Conservation (phyloP, 805 yeast species). For the Peterozyma toletana region DNA sequence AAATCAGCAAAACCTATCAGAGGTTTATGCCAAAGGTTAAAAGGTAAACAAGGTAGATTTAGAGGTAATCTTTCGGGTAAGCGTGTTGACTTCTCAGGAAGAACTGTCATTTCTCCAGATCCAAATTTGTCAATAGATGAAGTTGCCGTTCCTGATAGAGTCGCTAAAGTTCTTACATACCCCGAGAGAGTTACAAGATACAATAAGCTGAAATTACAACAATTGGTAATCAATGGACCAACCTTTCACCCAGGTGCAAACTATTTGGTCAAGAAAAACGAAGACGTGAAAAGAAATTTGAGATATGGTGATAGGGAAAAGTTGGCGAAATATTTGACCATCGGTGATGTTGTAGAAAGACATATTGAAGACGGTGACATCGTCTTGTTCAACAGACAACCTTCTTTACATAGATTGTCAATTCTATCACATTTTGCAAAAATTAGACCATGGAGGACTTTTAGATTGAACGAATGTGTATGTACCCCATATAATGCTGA, state of each 20-base stretch:
- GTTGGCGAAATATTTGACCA: conserved; percentile 65
- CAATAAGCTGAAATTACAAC: conserved; percentile 71
- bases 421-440: conserved; percentile 94
- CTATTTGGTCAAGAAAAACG: conserved; percentile 76
- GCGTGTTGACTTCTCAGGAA: conserved; percentile 96
- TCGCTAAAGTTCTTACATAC: conserved; percentile 90
- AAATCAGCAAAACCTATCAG: conserved; percentile 74
- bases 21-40: conserved; percentile 93
- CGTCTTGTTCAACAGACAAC: conserved; percentile 94
- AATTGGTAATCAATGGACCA: conserved; percentile 77
- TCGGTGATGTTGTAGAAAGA: conserved; percentile 94
- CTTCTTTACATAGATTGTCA: conserved; percentile 90
- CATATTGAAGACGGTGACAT: conserved; percentile 97
- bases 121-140: conserved; percentile 93
- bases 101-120: conserved; percentile 98
- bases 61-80: conserved; percentile 97
- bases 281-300: conserved; percentile 78
- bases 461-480: conserved; percentile 95
- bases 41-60: conserved; percentile 98
- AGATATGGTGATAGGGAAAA: conserved; percentile 80
- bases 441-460: conserved; percentile 96
- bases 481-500: conserved; percentile 99
- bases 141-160: conserved; percentile 97
- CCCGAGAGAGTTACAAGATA: conserved; percentile 93
- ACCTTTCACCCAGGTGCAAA: conserved; percentile 94